phyloP scores from a whole-genome alignment of 108 stramenopile genomes.

The Hondaea fermentalgiana region DNA sequence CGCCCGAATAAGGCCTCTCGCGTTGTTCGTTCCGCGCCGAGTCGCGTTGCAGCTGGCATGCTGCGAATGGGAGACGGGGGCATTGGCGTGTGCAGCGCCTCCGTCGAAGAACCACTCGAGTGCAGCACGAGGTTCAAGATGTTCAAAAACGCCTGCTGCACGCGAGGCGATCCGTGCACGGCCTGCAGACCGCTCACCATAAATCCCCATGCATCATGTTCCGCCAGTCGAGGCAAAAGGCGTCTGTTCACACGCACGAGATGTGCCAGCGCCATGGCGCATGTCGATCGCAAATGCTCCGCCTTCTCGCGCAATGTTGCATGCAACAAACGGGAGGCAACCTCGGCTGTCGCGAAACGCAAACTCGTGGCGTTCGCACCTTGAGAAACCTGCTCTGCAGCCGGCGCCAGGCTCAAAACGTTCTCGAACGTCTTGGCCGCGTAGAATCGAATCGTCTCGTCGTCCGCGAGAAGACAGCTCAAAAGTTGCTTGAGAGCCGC shows the following conservation, averaged over 20 bases:
- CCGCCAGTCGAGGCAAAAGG: not conserved
- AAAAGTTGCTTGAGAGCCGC: not conserved
- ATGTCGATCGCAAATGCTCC: not conserved
- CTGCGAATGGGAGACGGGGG: not conserved
- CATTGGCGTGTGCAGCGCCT: not conserved
- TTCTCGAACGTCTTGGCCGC: not conserved
- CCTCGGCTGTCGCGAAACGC: conserved; percentile 6
- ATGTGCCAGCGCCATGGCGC: conserved; percentile 7
- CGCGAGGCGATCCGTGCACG: not conserved
- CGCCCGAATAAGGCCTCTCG: not conserved
- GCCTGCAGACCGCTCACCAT: not conserved
- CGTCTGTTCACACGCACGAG: not conserved
- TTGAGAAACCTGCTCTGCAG: not conserved
- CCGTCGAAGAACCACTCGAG: not conserved
- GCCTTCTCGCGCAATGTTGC: not conserved
- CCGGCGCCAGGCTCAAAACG: not conserved
- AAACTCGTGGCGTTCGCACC: not conserved
- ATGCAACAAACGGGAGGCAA: not conserved
- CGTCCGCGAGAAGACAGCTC: not conserved
- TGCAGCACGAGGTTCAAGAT: conserved; percentile 8
- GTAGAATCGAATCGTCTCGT: not conserved
- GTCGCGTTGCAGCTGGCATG: not conserved
- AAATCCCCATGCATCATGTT: not conserved
- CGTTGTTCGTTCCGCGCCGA: not conserved
- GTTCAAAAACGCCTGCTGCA: not conserved